phyloP scores from a whole-genome alignment of 2,329 filamentous ascomycete genomes.

The Xylaria sp. region DNA sequence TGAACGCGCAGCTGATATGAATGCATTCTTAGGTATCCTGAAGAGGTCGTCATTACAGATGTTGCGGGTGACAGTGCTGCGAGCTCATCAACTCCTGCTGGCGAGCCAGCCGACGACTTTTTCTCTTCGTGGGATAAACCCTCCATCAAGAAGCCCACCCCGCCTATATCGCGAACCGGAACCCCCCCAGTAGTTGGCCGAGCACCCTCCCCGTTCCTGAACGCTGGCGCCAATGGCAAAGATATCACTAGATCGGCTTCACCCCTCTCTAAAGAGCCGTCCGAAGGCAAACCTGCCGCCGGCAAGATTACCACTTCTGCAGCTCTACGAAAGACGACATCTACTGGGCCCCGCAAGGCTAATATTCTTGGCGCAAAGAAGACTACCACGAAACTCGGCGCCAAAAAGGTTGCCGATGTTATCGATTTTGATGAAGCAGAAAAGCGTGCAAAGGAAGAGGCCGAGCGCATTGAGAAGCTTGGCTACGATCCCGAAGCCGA shows the following conservation, averaged over 20 bases:
- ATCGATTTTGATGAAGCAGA: constrained; percentile 98
- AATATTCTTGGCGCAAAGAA: constrained; percentile 89
- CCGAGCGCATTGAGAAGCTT: constrained; percentile 91
- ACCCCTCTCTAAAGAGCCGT: constrained; percentile 71
- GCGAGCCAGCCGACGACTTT: constrained; percentile 88
- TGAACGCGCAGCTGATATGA: background rate
- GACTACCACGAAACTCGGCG: constrained; percentile 78
- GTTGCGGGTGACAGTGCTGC: constrained; percentile 63
- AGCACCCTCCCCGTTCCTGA: constrained; percentile 89
- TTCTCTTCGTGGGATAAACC: constrained; percentile 99
- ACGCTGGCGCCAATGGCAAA: constrained; percentile 74
- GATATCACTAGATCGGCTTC: constrained; percentile 79
- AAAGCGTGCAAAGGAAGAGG: constrained; percentile 96
- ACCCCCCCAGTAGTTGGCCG: constrained; percentile 83
- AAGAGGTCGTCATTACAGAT: constrained; percentile 85
- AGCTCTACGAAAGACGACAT: constrained; percentile 78
- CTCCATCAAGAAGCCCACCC: constrained; percentile 92
- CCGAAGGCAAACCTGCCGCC: constrained; percentile 64
- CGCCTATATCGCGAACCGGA: constrained; percentile 85
- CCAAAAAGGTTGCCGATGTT: constrained; percentile 84
- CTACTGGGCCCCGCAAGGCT: constrained; percentile 74
- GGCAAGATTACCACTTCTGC: constrained; percentile 78
- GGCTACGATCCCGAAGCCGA: constrained; percentile 95
- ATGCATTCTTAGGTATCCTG: constrained; percentile 67
- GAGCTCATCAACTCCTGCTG: constrained; percentile 76